Percentiles rank a stretch among this genome's conserved stretches.
Evolutionary conservation across 2,329 filamentous ascomycete species (phyloP).

Genomic region (Hirsutella minnesotensis): DNA sequence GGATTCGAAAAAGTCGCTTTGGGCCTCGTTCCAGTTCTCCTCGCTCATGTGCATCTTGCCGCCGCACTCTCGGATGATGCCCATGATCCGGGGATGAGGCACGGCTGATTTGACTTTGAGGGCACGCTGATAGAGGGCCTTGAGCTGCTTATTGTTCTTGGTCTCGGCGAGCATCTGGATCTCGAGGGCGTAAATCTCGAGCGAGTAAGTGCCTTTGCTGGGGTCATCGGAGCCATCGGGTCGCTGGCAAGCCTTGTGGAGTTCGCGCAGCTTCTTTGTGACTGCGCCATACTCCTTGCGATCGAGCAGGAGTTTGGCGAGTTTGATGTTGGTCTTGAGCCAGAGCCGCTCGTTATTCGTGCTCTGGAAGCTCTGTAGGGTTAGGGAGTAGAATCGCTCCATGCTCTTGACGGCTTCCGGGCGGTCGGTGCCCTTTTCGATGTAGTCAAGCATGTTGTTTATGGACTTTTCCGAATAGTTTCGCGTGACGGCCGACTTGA

Average conservation of each 20-base stretch:
- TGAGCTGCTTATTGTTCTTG: slow-evolving; percentile 93
- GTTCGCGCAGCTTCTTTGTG: slow-evolving; percentile 71
- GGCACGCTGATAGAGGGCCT: slow-evolving; percentile 82
- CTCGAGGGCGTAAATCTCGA: slow-evolving; percentile 92
- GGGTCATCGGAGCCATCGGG: slow-evolving; percentile 83
- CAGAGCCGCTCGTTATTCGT: slow-evolving; percentile 96
- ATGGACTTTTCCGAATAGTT: slow-evolving; percentile 99
- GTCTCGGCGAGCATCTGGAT: slow-evolving; percentile 98
- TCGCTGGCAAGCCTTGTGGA: slow-evolving; percentile 79
- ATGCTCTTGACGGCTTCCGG: slow-evolving; percentile 64
- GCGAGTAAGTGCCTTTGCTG: slow-evolving; percentile 89
- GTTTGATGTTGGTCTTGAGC: slow-evolving; percentile 97
- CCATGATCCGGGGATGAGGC: slow-evolving; percentile 97
- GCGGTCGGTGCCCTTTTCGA: slow-evolving; percentile 75
- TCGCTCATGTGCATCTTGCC: slow-evolving; percentile 99
- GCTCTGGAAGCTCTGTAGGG: slow-evolving; percentile 86
- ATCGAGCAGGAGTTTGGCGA: slow-evolving; percentile 82
- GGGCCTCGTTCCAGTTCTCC: slow-evolving; percentile 96
- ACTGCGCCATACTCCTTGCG: slow-evolving; percentile 77
- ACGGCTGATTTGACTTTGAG: slow-evolving; percentile 92
- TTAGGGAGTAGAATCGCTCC: slow-evolving; percentile 91
- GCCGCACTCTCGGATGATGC: slow-evolving; percentile 94
- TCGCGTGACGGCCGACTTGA: slow-evolving; percentile 90
- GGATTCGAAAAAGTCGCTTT: slow-evolving; percentile 96
- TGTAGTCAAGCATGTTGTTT: slow-evolving; percentile 97